phyloP scores from a whole-genome alignment of 2,329 filamentous ascomycete genomes.

The Aaosphaeria arxii region DNA sequence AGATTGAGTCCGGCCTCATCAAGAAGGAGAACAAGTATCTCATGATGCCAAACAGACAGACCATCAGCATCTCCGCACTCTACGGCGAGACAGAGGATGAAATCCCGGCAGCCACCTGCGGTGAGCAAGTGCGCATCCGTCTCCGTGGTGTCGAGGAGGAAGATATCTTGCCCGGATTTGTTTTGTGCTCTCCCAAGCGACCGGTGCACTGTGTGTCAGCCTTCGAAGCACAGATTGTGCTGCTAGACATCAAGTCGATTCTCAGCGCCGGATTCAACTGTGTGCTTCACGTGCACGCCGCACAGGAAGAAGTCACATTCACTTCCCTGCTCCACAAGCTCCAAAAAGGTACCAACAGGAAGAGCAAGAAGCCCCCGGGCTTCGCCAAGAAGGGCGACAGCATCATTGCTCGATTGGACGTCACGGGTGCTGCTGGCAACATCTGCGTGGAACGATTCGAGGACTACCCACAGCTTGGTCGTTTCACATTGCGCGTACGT shows the following conservation, averaged over 20 bases:
- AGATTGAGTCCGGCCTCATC: conserved; percentile 90
- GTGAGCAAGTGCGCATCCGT: conserved; percentile 90
- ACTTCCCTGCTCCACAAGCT: conserved; percentile 84
- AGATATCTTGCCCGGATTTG: conserved; percentile 92
- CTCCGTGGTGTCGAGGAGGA: conserved; percentile 96
- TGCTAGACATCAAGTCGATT: conserved; percentile 92
- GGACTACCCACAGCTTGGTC: conserved; percentile 74
- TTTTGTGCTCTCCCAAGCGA: conserved; percentile 91
- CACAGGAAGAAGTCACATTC: conserved; percentile 97
- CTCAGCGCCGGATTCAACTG: conserved; percentile 95
- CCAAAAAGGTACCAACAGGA: conserved; percentile 89
- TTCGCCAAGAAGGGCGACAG: conserved; percentile 80
- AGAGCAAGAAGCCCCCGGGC: conserved; percentile 88
- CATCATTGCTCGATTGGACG: conserved; percentile 88
- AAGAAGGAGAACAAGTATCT: conserved; percentile 83
- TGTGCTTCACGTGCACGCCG: conserved; percentile 93
- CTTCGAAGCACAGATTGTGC: conserved; percentile 96
- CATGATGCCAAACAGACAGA: conserved; percentile 94
- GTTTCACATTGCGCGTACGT: conserved; percentile 20
- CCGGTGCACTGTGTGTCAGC: conserved; percentile 83
- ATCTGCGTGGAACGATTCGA: conserved; percentile 95
- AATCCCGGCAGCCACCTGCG: conserved; percentile 74
- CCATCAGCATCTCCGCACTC: conserved; percentile 75
- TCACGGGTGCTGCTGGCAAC: conserved; percentile 78
- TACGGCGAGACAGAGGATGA: conserved; percentile 98